Base-by-base conservation (phyloP, 805 yeast species). In the Candida hungchunana region DNA sequence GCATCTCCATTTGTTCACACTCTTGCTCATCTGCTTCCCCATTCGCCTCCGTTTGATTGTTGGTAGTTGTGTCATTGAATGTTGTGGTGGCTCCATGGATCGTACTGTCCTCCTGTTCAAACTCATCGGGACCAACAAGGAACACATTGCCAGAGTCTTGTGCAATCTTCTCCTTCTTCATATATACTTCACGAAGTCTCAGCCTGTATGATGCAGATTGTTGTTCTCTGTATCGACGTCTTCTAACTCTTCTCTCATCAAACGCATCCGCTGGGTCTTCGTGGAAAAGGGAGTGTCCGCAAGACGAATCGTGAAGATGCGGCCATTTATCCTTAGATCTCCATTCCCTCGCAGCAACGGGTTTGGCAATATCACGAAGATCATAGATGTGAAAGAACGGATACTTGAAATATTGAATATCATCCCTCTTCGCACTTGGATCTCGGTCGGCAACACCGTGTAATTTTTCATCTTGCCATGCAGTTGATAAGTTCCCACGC, bases 371-470 rank as follows among this genome's bases (percentile, higher is more conserved):
- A 49, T 84, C 89, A 44, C 79, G 71, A 18, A 83, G 66, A 53
- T 93, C 98, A 62, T 82, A 90, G 25, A 87, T 80, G 46, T 82
- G 79, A 18, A 87, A 64, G 59, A 79, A 87, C 6, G 80, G 76
- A 25, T 80, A 78, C 33, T 78, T 79, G 58, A 93, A 85, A 56
- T 84, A 84, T 53, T 81, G 79, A 51, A 82, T 74, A 55, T 90
- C 96, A 49, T 85, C 95, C 38, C 96, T 68, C 46, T 73, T 78
- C 2, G 94, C 93, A 43, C 69, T 73, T 10, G 94, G 93, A 56
- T 89, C 96, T 46, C 95, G 74, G 58, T 89, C 97, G 24, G 82
- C 73, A 1, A 95, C 83, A 10, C 96, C 97, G 56, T 76, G 79
- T 11, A 85, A 61, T 51, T 85, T 85, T 55, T 93, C 98, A 53